Evolutionary conservation across 176 grass and related monocot genomes (phyloP).

Genomic region (Carex scoparia): DNA sequence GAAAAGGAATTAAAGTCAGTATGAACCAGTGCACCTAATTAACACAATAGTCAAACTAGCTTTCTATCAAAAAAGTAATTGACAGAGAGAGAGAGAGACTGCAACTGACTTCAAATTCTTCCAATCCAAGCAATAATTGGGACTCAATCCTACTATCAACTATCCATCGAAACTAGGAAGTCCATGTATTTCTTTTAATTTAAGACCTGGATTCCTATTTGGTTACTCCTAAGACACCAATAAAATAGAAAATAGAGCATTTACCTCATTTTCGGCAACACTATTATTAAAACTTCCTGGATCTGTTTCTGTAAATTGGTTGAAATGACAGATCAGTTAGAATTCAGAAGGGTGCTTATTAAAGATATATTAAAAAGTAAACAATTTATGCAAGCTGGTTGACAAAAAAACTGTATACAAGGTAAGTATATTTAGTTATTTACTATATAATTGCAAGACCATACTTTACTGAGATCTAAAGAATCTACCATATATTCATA

Average conservation of each 20-base stretch:
- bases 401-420: background rate
- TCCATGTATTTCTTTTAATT: background rate
- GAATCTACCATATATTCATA: background rate
- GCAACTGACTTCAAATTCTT: background rate
- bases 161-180: background rate
- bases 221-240: background rate
- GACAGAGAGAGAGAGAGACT: background rate
- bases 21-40: background rate
- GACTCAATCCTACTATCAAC: background rate
- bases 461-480: background rate
- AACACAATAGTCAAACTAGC: background rate
- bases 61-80: background rate
- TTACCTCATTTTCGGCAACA: conserved; percentile 78
- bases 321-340: background rate
- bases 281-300: conserved; percentile 95
- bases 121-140: background rate
- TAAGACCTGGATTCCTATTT: background rate
- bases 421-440: background rate
- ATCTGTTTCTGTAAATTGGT: conserved; percentile 55
- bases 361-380: background rate
- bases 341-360: background rate
- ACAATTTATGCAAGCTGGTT: background rate
- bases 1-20: background rate
- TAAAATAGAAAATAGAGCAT: background rate
- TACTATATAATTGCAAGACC: background rate